phyloP scores from a whole-genome alignment of 2,329 filamentous ascomycete genomes.

The Penicillium sp. region DNA sequence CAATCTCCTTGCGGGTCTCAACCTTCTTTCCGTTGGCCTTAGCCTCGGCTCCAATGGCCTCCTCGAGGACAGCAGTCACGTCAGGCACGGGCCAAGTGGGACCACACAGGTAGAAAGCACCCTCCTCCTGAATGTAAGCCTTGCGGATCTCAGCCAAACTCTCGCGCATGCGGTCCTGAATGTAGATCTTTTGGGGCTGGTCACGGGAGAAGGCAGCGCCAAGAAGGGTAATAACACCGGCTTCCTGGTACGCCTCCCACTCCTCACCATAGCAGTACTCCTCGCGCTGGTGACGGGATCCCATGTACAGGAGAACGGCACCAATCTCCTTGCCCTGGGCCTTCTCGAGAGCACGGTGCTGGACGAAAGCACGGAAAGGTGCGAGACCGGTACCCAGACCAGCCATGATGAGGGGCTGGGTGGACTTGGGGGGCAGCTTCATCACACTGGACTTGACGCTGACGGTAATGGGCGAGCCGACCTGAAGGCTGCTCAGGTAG shows the following conservation, averaged over 20 bases:
- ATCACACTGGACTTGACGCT: constrained; percentile 98
- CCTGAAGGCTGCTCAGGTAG: constrained; percentile 75
- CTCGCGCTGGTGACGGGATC: constrained; percentile 93
- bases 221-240: constrained; percentile 90
- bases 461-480: constrained; percentile 80
- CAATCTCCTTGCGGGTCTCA: constrained; percentile 86
- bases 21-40: constrained; percentile 72
- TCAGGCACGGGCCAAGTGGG: constrained; percentile 98
- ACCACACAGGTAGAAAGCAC: constrained; percentile 94
- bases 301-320: constrained; percentile 91
- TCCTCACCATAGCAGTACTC: constrained; percentile 99
- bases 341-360: constrained; percentile 97
- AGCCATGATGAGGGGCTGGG: constrained; percentile 96
- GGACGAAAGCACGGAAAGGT: constrained; percentile 98
- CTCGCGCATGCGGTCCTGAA: constrained; percentile 96
- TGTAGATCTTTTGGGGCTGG: constrained; percentile 98
- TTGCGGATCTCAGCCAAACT: constrained; percentile 77
- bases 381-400: constrained; percentile 97
- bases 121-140: constrained; percentile 83
- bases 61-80: constrained; percentile 89
- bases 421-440: constrained; percentile 89
- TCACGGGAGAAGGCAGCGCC: constrained; percentile 95
- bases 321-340: constrained; percentile 96
- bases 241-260: constrained; percentile 97
- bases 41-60: constrained; percentile 80